Evolutionary conservation across 495 filamentous ascomycete species (phyloP).

Genomic region (Patellaria atrata): DNA sequence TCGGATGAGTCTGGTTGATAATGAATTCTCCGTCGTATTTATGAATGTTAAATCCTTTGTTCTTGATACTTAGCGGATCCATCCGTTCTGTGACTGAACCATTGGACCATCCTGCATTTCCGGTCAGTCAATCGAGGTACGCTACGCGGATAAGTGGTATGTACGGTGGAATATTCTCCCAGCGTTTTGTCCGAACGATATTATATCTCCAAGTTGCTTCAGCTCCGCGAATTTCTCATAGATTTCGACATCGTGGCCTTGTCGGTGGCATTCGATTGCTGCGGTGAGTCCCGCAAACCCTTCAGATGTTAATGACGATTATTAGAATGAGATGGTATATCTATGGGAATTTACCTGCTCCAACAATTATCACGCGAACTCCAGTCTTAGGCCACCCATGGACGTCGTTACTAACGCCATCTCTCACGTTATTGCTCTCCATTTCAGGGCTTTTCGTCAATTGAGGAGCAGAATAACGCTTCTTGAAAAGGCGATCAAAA

Average conservation of each 20-base stretch:
- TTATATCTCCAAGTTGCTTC: constrained; percentile 13
- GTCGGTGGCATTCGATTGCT: constrained; percentile 19
- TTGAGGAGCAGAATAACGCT: not conserved
- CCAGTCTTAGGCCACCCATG: too few species aligned
- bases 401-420: not conserved
- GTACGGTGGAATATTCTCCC: constrained; percentile 13
- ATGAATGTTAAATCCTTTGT: constrained; percentile 34
- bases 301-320: too few species aligned
- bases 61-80: too few species aligned
- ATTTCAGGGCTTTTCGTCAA: not conserved
- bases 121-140: too few species aligned
- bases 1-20: constrained; percentile 24
- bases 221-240: constrained; percentile 14
- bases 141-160: too few species aligned
- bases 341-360: too few species aligned
- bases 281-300: constrained; percentile 17
- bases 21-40: constrained; percentile 31
- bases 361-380: constrained; percentile 15
- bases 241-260: constrained; percentile 12
- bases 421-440: not conserved
- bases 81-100: too few species aligned
- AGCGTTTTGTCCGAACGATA: constrained; percentile 13
- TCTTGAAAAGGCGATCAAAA: too few species aligned
- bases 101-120: too few species aligned
- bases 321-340: too few species aligned